phyloP scores from a whole-genome alignment of 257 asterid species.

The Przewalskia tangutica region DNA sequence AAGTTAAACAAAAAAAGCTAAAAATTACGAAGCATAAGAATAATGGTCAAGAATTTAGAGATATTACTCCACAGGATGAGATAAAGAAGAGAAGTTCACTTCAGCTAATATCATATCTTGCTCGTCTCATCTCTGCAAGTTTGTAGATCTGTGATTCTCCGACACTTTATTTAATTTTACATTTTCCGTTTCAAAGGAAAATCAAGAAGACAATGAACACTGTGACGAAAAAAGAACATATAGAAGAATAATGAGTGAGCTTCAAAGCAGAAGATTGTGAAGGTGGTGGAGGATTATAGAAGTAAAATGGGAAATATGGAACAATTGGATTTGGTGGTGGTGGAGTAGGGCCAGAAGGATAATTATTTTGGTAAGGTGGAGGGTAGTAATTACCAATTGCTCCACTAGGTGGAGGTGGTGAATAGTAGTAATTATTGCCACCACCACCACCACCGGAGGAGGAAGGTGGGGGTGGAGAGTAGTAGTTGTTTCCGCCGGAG shows the following conservation, averaged over 20 bases:
- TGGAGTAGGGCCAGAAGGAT: slow-evolving; percentile 52
- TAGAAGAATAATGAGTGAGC: neutral
- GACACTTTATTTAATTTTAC: slow-evolving; percentile 31
- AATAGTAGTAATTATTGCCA: slow-evolving; percentile 5
- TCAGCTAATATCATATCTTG: slow-evolving; percentile 6
- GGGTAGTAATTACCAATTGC: slow-evolving; percentile 33
- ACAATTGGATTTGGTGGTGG: slow-evolving; percentile 94
- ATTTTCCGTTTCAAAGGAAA: neutral
- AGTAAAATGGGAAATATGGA: slow-evolving; percentile 80
- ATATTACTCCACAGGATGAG: slow-evolving; percentile 16
- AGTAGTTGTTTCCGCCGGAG: slow-evolving; percentile 21
- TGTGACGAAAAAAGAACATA: slow-evolving; percentile 10
- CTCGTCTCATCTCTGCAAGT: slow-evolving; percentile 5
- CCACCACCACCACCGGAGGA: neutral
- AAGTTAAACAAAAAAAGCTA: neutral
- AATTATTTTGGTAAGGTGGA: slow-evolving; percentile 23
- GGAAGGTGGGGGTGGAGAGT: slow-evolving; percentile 39
- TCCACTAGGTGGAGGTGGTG: slow-evolving; percentile 21
- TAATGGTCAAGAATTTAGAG: slow-evolving; percentile 40
- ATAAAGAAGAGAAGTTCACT: neutral
- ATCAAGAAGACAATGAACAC: slow-evolving; percentile 9
- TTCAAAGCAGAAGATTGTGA: slow-evolving; percentile 17
- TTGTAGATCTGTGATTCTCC: slow-evolving; percentile 54
- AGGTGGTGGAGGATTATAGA: slow-evolving; percentile 49
- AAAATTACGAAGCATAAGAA: neutral